A percentile compares a stretch with the other conserved stretches of the same genome.
These are phyloP conservation scores for Geosmithia putterillii DNA, from an alignment of 2,329 filamentous ascomycete genomes.

Conservation along the genomic window DNA sequence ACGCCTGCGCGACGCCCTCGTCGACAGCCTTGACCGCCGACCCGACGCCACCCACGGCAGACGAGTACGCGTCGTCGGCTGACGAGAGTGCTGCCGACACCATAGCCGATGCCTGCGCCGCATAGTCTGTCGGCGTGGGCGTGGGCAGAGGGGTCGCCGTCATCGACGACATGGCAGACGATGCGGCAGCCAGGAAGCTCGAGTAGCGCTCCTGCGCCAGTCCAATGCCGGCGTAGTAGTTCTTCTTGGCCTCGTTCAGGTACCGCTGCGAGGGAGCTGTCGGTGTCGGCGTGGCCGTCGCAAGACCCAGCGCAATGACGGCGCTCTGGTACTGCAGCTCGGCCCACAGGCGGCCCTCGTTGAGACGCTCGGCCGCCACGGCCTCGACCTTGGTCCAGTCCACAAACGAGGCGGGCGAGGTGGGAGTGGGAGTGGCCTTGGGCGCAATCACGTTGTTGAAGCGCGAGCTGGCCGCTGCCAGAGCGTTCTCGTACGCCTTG, in stretches of 20 bases:
- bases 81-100: slow-evolving; percentile 36
- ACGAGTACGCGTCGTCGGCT: slow-evolving; percentile 28
- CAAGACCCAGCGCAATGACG: slow-evolving; percentile 51
- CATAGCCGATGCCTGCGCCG: slow-evolving; percentile 34
- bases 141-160: slow-evolving; percentile 49
- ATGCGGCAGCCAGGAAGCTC: slow-evolving; percentile 61
- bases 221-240: slow-evolving; percentile 70
- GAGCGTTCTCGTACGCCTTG: slow-evolving; percentile 53
- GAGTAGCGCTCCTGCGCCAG: slow-evolving; percentile 69
- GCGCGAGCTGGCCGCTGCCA: slow-evolving; percentile 47
- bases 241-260: slow-evolving; percentile 47
- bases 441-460: slow-evolving; percentile 42
- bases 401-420: slow-evolving; percentile 22
- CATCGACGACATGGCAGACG: slow-evolving; percentile 49
- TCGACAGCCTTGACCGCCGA: slow-evolving; percentile 25
- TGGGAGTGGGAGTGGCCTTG: slow-evolving; percentile 33
- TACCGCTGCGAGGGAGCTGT: slow-evolving; percentile 42
- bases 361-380: slow-evolving; percentile 57
- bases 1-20: slow-evolving; percentile 23
- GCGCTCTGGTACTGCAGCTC: slow-evolving; percentile 59
- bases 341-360: slow-evolving; percentile 58
- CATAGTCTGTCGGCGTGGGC: slow-evolving; percentile 27
- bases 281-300: slow-evolving; percentile 41
- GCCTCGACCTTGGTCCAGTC: slow-evolving; percentile 42
- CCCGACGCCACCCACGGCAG: slow-evolving; percentile 26